Base-by-base conservation (phyloP, 2,329 filamentous ascomycete genomes). In the Daldinia eschscholtzii region DNA sequence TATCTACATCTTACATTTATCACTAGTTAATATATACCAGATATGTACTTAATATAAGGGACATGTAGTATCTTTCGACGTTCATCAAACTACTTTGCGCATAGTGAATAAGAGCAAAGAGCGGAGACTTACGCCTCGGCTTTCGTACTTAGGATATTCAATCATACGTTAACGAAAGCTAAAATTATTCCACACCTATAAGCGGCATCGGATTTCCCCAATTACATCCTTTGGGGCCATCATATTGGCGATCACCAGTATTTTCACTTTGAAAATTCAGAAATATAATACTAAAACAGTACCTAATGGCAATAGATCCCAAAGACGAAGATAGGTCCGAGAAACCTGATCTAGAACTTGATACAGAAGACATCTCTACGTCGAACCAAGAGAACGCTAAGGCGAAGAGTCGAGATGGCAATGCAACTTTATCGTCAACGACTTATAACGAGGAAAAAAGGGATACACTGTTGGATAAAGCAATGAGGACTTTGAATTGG, bases 401-500 rank as follows among this genome's bases (percentile, higher is more conserved):
- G 13, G 10, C 26, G 3, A 13, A 15, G 15, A 30, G n/a, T 7
- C 58, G 18, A 55, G 23, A 39, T 42, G 44, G 6, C 44, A 33
- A 26, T 26, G 9, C 37, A 30, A 26, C 23, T n/a, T n/a, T 37
- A 13, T 48, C 33, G 7, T n/a, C 33, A 41, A 35, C 18, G 1
- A 37, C 12, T 39, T 3, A 18, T 10, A 26, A 50, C 7, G 48
- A 57, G n/a, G 35, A 61, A 6, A 57, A 35, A 37, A 35, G 35
- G 10, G 33, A 23, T 6, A 15, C 33, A 2, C 30, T 55, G 12
- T 18, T 72, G 42, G 55, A 42, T 20, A 75, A 50, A 70, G 70
- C 72, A 37, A 48, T 72, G 48, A 60, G 18, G 2, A 64, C 80
- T 2, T 57, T 90, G 15, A 82, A 81, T 39, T 92, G 87, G 85